Conservation (phyloP, 805 yeast species). For the Blastobotrys peoriensis region DNA sequence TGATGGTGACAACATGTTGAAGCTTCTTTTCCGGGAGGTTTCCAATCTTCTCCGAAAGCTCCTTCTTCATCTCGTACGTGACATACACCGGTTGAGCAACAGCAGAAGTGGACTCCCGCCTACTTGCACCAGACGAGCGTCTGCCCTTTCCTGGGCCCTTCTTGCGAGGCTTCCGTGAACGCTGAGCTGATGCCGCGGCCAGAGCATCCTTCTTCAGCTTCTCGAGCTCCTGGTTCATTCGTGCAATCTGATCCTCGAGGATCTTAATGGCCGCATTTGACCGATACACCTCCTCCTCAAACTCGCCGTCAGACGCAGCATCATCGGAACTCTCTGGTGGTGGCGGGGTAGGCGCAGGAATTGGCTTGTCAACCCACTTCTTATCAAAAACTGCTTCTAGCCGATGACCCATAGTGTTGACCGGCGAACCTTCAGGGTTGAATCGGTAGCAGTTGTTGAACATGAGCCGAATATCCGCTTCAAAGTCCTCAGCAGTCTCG, state of each 20-base stretch:
- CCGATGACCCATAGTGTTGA: slow-evolving; percentile 90
- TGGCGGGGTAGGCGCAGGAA: slow-evolving; percentile 56
- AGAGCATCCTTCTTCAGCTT: slow-evolving; percentile 59
- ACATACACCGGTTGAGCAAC: slow-evolving; percentile 37
- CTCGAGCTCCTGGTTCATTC: slow-evolving; percentile 81
- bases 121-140: slow-evolving; percentile 10
- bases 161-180: slow-evolving; percentile 34
- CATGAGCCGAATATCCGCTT: slow-evolving; percentile 71
- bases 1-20: slow-evolving; percentile 76
- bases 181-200: slow-evolving; percentile 1
- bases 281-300: slow-evolving; percentile 47
- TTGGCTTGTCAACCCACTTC: slow-evolving; percentile 83
- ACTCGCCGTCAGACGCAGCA: slow-evolving; percentile 32
- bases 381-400: slow-evolving; percentile 80
- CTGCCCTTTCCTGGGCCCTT: slow-evolving; percentile 47
- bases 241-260: slow-evolving; percentile 75
- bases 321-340: slow-evolving; percentile 37
- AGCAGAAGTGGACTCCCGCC: slow-evolving; percentile 13
- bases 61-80: slow-evolving; percentile 95
- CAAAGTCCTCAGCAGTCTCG: slow-evolving; percentile 83
- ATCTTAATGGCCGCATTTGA: slow-evolving; percentile 87
- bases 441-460: slow-evolving; percentile 85
- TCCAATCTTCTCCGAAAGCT: slow-evolving; percentile 78
- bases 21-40: slow-evolving; percentile 69
- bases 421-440: slow-evolving; percentile 97